Percentiles rank a stretch among this genome's conserved stretches.
phyloP scores from a whole-genome alignment of 1,139 yeast genomes.

The Kodamaea ohmeri region DNA sequence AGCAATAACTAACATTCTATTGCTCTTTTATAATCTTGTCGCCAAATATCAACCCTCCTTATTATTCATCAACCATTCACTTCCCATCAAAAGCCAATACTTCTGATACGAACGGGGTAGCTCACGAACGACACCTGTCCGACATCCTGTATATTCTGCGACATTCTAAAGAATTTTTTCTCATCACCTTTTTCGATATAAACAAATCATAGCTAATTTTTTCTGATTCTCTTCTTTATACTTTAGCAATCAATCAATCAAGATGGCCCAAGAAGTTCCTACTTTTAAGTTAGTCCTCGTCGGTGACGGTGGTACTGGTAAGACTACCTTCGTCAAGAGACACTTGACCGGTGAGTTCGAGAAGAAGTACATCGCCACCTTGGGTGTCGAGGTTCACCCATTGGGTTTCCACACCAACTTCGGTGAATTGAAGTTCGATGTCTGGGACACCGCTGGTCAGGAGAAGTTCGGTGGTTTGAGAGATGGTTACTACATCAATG shows the following conservation, averaged over 20 bases:
- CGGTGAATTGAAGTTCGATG: constrained; percentile 98
- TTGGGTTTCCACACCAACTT: constrained; percentile 97
- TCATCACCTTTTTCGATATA: constrained; percentile 3
- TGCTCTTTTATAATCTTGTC: too few relatives aligned
- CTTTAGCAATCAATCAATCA: constrained; percentile 13
- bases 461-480: constrained; percentile 99
- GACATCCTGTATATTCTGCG: constrained; percentile 5
- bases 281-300: constrained; percentile 97
- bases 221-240: constrained; percentile 8
- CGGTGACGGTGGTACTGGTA: constrained; percentile 99
- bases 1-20: too few relatives aligned
- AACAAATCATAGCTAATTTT: constrained; percentile 11
- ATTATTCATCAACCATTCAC: too few relatives aligned
- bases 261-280: constrained; percentile 83
- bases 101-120: too few relatives aligned
- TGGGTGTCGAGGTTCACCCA: constrained; percentile 99
- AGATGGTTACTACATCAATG: constrained; percentile 99
- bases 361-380: constrained; percentile 97
- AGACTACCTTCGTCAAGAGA: constrained; percentile 99
- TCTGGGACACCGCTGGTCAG: constrained; percentile 99
- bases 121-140: not conserved
- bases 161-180: constrained; percentile 8
- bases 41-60: too few relatives aligned
- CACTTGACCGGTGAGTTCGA: constrained; percentile 99
- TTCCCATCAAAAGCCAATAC: too few relatives aligned